phyloP scores from a whole-genome alignment of 495 filamentous ascomycete genomes.

The Penicillium canariense region DNA sequence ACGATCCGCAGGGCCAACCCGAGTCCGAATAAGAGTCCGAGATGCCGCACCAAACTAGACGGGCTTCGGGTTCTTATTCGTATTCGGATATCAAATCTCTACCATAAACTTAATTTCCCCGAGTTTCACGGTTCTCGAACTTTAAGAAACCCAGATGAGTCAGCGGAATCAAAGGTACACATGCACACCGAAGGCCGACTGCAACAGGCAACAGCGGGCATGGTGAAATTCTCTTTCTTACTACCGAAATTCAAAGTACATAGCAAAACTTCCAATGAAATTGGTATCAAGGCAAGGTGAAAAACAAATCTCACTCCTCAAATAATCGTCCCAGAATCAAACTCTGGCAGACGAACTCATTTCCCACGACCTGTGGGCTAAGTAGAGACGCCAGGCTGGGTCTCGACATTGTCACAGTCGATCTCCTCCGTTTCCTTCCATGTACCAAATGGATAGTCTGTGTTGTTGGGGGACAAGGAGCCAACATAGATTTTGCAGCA shows the following conservation, averaged over 20 bases:
- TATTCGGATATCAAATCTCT: not conserved
- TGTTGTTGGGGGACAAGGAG: constrained; percentile 4
- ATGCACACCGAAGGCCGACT: too few species aligned
- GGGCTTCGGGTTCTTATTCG: not conserved
- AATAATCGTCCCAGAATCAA: constrained; percentile 80
- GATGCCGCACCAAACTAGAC: not conserved
- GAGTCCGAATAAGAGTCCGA: not conserved
- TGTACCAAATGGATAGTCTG: constrained; percentile 14
- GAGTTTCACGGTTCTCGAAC: too few species aligned
- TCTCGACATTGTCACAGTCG: constrained; percentile 42
- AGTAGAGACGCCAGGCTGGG: constrained; percentile 8
- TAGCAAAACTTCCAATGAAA: constrained; percentile 12
- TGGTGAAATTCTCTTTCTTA: not conserved
- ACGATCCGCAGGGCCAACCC: not conserved
- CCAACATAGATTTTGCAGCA: constrained; percentile 45
- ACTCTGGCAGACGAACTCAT: constrained; percentile 91
- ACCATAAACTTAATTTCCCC: too few species aligned
- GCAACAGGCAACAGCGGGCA: too few species aligned
- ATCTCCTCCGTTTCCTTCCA: constrained; percentile 51
- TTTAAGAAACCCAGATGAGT: too few species aligned
- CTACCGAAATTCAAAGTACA: not conserved
- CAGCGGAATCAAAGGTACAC: too few species aligned
- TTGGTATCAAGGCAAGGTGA: constrained; percentile 23
- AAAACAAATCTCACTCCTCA: constrained; percentile 48
- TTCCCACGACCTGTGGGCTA: constrained; percentile 61